Percentiles rank a stretch among this genome's conserved stretches.
Evolutionary conservation across 306 rosid genomes (phyloP).

Genomic region (Cicer judaicum): DNA sequence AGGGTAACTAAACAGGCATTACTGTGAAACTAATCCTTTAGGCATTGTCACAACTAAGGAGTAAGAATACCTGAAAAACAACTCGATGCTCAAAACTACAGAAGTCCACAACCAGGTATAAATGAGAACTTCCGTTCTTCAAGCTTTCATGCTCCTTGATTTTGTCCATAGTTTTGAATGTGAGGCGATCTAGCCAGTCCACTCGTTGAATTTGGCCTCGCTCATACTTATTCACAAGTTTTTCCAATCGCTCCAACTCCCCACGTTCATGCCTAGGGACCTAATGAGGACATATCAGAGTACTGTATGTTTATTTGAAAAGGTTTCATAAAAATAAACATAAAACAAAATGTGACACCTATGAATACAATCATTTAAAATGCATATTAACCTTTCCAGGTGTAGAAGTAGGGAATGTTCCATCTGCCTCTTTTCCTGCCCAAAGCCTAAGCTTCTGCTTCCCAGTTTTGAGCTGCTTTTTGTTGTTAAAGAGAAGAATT

Average conservation of each 20-base stretch:
- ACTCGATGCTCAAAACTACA: slow-evolving; percentile 91
- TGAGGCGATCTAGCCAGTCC: slow-evolving; percentile 95
- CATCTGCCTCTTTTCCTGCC: slow-evolving; percentile 93
- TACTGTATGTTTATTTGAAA: neutral
- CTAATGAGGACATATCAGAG: slow-evolving; percentile 50
- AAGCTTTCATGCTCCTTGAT: slow-evolving; percentile 81
- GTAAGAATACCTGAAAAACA: slow-evolving; percentile 83
- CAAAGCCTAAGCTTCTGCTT: slow-evolving; percentile 97
- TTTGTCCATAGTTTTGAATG: slow-evolving; percentile 78
- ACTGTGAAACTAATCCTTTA: neutral
- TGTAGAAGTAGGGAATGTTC: slow-evolving; percentile 76
- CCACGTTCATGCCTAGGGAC: slow-evolving; percentile 93
- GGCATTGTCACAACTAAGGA: slow-evolving; percentile 4
- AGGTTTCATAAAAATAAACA: slow-evolving; percentile 33
- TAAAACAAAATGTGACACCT: slow-evolving; percentile 16
- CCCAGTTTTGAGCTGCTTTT: slow-evolving; percentile 94
- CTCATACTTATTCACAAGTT: slow-evolving; percentile 89
- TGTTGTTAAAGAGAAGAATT: slow-evolving; percentile 82
- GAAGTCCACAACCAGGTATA: slow-evolving; percentile 87
- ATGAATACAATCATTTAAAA: slow-evolving; percentile 22
- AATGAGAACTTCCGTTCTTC: slow-evolving; percentile 76
- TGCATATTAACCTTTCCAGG: slow-evolving; percentile 88
- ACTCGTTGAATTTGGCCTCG: slow-evolving; percentile 89
- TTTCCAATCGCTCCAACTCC: slow-evolving; percentile 93
- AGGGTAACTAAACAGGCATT: neutral